Conservation (phyloP, 768 basidiomycete species). For the Kockovaella imperatae region DNA sequence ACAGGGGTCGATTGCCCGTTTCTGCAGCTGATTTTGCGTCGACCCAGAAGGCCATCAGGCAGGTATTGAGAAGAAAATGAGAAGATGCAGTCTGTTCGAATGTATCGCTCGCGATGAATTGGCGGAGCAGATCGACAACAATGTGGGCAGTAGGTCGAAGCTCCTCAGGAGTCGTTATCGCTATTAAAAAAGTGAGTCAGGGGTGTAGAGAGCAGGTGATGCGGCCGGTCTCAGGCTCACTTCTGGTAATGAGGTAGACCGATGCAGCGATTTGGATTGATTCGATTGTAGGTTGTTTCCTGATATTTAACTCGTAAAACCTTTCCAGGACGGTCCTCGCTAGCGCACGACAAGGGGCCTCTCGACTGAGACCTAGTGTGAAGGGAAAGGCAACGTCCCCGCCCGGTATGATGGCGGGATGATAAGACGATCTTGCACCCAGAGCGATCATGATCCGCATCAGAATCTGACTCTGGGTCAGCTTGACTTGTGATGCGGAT, state of each 20-base stretch:
- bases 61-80: not conserved
- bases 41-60: not conserved
- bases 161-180: not conserved
- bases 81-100: not conserved
- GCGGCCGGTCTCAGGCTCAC: too few species aligned
- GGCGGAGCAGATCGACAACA: not conserved
- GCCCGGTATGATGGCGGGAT: not conserved
- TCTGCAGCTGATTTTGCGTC: constrained; percentile 5
- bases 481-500: too few species aligned
- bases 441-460: not conserved
- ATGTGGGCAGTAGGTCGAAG: constrained; percentile 1
- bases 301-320: not conserved
- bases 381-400: constrained; percentile 2
- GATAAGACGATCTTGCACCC: not conserved
- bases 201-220: too few species aligned
- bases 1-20: constrained; percentile 1
- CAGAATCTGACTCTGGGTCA: too few species aligned
- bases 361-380: constrained; percentile 2
- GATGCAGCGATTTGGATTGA: not conserved
- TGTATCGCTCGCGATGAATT: not conserved
- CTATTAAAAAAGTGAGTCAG: too few species aligned
- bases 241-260: not conserved
- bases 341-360: constrained; percentile 1
- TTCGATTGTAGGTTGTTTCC: not conserved
- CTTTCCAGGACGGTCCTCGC: not conserved